A percentile compares a stretch with the other conserved stretches of the same genome.
Conservation (phyloP, 306 rosid genomes). For the Cucumis sativus region DNA sequence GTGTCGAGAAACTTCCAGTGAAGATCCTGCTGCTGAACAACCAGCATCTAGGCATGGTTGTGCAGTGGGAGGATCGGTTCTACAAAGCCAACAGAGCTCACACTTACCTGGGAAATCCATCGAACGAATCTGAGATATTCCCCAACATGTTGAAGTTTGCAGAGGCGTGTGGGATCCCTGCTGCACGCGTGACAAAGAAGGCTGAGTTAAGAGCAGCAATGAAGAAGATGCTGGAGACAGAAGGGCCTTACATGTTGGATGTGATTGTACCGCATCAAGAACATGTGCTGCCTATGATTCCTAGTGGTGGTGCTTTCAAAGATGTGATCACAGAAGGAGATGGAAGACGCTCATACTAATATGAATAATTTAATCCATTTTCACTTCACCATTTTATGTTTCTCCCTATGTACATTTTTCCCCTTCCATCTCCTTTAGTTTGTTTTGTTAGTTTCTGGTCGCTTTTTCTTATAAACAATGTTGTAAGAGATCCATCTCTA, state of each 20-base stretch:
- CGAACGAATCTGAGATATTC: constrained; percentile 48
- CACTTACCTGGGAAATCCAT: constrained; percentile 67
- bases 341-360: constrained; percentile 51
- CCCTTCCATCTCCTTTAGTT: background rate
- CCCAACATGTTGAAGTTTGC: constrained; percentile 82
- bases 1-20: constrained; percentile 68
- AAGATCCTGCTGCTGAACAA: constrained; percentile 71
- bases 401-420: constrained; percentile 3
- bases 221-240: constrained; percentile 68
- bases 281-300: constrained; percentile 93
- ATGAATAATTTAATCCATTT: background rate
- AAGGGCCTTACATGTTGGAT: constrained; percentile 67
- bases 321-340: constrained; percentile 85
- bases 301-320: constrained; percentile 76
- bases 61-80: constrained; percentile 92
- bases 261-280: constrained; percentile 92
- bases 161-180: constrained; percentile 67
- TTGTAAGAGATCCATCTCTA: background rate
- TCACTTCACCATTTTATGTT: background rate
- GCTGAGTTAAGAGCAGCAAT: constrained; percentile 54
- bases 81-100: constrained; percentile 77
- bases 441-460: background rate
- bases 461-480: background rate
- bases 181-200: constrained; percentile 53
- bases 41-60: constrained; percentile 93